Conservation (phyloP, 2,329 filamentous ascomycete species). For the Fusarium longipes region DNA sequence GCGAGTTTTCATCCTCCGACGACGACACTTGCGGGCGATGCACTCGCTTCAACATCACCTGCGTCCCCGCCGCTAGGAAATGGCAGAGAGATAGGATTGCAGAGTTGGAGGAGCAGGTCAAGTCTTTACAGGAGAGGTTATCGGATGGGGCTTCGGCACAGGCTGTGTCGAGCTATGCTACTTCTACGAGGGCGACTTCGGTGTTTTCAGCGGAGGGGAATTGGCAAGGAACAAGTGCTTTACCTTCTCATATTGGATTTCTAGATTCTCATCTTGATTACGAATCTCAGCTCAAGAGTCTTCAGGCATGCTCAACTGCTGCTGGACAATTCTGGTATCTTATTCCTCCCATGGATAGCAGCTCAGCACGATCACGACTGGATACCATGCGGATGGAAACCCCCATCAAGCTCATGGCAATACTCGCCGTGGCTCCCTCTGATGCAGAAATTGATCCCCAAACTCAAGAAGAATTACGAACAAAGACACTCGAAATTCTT, state of each 20-base stretch:
- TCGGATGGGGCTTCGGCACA: conserved; percentile 5
- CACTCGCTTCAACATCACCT: conserved; percentile 12
- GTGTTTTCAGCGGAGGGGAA: conserved; percentile 14
- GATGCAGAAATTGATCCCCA: conserved; percentile 2
- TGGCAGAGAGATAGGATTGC: conserved; percentile 30
- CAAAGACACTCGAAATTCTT: conserved; percentile 14
- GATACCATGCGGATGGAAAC: conserved; percentile 1
- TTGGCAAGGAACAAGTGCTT: not conserved
- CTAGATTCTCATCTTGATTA: conserved; percentile 19
- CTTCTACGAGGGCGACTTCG: conserved; percentile 20
- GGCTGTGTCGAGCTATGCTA: conserved; percentile 2
- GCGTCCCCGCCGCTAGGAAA: conserved; percentile 23
- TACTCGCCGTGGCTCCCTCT: not conserved
- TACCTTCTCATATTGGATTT: conserved; percentile 8
- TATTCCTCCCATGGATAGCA: conserved; percentile 2
- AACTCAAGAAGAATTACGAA: conserved; percentile 10
- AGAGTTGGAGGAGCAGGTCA: conserved; percentile 29
- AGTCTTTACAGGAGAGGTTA: conserved; percentile 14
- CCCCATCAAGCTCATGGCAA: conserved; percentile 19
- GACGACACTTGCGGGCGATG: conserved; percentile 26
- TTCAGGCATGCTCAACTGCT: not conserved
- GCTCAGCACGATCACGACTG: conserved; percentile 8
- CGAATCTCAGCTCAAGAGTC: conserved; percentile 3
- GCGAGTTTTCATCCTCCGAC: conserved; percentile 4
- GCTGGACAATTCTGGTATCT: conserved; percentile 10